Evolutionary conservation across 2,329 filamentous ascomycete species (phyloP).

Genomic region (Annulohypoxylon truncatum): DNA sequence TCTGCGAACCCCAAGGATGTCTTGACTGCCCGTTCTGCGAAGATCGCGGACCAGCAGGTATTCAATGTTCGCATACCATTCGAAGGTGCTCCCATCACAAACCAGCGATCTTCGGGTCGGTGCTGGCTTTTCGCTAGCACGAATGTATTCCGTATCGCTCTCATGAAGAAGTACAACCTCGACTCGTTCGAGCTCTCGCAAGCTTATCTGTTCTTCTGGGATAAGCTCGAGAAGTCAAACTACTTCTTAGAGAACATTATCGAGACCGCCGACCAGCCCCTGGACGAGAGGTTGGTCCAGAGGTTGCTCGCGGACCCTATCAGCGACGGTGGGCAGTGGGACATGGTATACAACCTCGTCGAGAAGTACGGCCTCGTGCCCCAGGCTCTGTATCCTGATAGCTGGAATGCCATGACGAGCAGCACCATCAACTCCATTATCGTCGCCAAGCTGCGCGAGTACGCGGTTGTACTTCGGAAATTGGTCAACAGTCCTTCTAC

Average conservation of each 20-base stretch:
- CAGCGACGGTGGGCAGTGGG: slow-evolving; percentile 88
- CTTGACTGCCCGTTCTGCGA: slow-evolving; percentile 71
- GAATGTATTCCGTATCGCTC: slow-evolving; percentile 89
- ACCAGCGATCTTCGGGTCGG: slow-evolving; percentile 82
- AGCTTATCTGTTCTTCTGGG: slow-evolving; percentile 90
- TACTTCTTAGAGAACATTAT: slow-evolving; percentile 89
- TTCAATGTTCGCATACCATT: slow-evolving; percentile 87
- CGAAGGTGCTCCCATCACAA: slow-evolving; percentile 85
- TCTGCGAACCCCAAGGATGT: slow-evolving; percentile 73
- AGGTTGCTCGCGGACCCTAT: slow-evolving; percentile 75
- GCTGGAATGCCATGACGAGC: slow-evolving; percentile 80
- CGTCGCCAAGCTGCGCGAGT: slow-evolving; percentile 88
- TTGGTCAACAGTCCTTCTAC: slow-evolving; percentile 58
- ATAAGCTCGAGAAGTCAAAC: slow-evolving; percentile 92
- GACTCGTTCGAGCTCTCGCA: slow-evolving; percentile 87
- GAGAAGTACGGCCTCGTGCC: slow-evolving; percentile 90
- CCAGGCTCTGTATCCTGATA: slow-evolving; percentile 83
- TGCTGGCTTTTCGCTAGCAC: slow-evolving; percentile 94
- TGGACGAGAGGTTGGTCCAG: slow-evolving; percentile 80
- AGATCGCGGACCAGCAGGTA: slow-evolving; percentile 77
- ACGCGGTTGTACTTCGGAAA: slow-evolving; percentile 77
- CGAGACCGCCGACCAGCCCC: slow-evolving; percentile 75
- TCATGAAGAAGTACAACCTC: slow-evolving; percentile 86
- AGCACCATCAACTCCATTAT: slow-evolving; percentile 77
- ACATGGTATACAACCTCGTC: slow-evolving; percentile 90